phyloP scores from a whole-genome alignment of 148 eudicot genomes.

The Simmondsia chinensis region DNA sequence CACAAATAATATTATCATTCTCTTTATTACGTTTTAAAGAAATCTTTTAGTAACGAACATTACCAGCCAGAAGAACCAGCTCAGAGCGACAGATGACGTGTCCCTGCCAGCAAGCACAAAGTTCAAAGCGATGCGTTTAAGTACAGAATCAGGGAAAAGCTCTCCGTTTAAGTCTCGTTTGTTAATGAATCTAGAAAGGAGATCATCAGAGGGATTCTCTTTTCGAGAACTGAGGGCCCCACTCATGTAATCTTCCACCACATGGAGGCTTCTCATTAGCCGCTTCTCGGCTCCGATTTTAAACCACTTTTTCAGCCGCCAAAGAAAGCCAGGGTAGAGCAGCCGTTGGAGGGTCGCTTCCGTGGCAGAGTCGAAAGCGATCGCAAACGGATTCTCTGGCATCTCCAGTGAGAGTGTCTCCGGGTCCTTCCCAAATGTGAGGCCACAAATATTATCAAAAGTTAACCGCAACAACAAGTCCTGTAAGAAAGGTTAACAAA shows the following conservation, averaged over 20 bases:
- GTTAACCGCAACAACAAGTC: conserved; percentile 65
- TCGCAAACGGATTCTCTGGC: conserved; percentile 65
- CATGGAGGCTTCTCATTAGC: conserved; percentile 35
- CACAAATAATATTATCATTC: too few species aligned
- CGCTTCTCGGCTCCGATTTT: conserved; percentile 47
- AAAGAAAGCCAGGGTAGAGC: conserved; percentile 56
- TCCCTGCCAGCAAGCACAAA: conserved; percentile 88
- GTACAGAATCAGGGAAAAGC: conserved; percentile 31
- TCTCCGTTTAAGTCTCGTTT: conserved; percentile 60
- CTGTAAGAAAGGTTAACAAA: too few species aligned
- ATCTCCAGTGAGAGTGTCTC: conserved; percentile 55
- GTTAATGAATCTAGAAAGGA: conserved; percentile 69
- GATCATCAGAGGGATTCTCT: conserved; percentile 63
- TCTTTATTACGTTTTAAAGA: too few species aligned
- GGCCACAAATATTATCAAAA: conserved; percentile 83
- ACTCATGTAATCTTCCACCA: conserved; percentile 64
- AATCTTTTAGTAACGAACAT: too few species aligned
- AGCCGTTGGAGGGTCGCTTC: conserved; percentile 72
- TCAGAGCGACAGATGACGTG: conserved; percentile 76
- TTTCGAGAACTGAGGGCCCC: conserved; percentile 50
- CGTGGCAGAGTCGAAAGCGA: conserved; percentile 70
- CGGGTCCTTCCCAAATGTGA: conserved; percentile 83
- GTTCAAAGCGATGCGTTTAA: conserved; percentile 71
- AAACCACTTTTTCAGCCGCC: conserved; percentile 54
- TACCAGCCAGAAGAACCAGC: conserved; percentile 94